Conservation (phyloP, 495 filamentous ascomycete species). For the Penicillium fimorum region DNA sequence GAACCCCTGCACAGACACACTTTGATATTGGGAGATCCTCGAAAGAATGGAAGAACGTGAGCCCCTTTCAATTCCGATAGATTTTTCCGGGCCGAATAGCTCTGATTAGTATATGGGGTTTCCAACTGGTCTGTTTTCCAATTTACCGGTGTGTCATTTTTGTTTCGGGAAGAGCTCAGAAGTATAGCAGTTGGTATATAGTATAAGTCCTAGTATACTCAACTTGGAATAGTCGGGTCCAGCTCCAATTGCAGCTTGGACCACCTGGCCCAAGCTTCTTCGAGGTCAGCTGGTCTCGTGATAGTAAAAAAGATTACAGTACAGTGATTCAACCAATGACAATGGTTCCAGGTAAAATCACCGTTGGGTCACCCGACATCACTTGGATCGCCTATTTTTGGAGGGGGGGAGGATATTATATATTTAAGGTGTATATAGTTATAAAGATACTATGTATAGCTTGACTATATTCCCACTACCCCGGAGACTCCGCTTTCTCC, state of each 20-base stretch:
- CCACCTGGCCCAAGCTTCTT: constrained; percentile 25
- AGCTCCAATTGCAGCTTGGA: constrained; percentile 5
- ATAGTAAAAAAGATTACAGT: not conserved
- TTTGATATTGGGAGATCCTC: not conserved
- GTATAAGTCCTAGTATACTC: not conserved
- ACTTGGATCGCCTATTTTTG: not conserved
- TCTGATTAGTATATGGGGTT: not conserved
- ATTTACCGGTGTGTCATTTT: constrained; percentile 2
- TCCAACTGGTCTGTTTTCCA: not conserved
- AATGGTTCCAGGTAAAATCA: constrained; percentile 27
- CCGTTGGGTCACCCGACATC: constrained; percentile 35
- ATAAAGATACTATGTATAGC: constrained; percentile 2
- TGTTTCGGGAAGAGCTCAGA: not conserved
- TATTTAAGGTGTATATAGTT: not conserved
- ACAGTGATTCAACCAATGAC: constrained; percentile 19
- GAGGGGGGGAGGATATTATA: no score
- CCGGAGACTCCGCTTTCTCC: constrained; percentile 11
- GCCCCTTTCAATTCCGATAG: constrained; percentile 1
- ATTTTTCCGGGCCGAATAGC: not conserved
- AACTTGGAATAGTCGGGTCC: not conserved
- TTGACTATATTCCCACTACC: constrained; percentile 1
- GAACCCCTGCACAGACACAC: constrained; percentile 20
- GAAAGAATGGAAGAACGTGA: constrained; percentile 6
- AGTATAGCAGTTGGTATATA: no score
- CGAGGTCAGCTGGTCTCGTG: constrained; percentile 24